Base-by-base conservation (phyloP, 495 filamentous ascomycete species). In the Apiosordaria backusii region DNA sequence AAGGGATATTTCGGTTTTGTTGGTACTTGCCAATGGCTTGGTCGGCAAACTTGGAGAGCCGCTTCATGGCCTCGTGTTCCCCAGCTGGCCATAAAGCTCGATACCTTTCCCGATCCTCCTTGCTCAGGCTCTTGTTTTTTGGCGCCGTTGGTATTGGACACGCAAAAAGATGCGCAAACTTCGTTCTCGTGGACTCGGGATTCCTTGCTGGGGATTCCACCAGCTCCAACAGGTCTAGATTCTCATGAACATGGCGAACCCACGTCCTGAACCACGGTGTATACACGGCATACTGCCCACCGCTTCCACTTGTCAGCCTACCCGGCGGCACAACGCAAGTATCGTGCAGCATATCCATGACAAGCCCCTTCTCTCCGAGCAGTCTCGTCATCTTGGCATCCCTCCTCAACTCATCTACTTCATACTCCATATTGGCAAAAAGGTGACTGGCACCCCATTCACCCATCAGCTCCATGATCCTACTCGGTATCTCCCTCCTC, bases 261-360 rank as follows among this genome's bases (percentile, higher is more conserved):
- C 93, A 97, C 0, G 89, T 71, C 18, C 87, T 78, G 72, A 84
- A 93, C 92, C 92, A 97, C 0, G 92, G 93, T 2, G 78, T 87
- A 67, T 94, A 97, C 1, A 97, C 90, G 0, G 90, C 84, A 72
- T 96, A 97, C 74, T 93, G 92, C 22, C 85, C 89, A 9, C 92
- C 90, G 5, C 78, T 80, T 9, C 88, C 85, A 9, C 81, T 89
- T 6, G 70, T 70, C 22, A 97, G 72, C 58, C 79, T 75, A 0
- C 90, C 92, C 0, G 93, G 93, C 2, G 84, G 80, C 4, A 97
- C 91, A 16, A 96, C 86, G 63, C 92, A 95, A 6, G 90, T 90
- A 77, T 97, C 93, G 66, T 91, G 91, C 0, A 87, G 81, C 0
- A 86, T 81, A 3, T 86, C 80, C 65, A 95, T 86, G 5, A 81